Evolutionary conservation across 805 yeast species (phyloP).

Genomic region (Teunomyces kruisii): DNA sequence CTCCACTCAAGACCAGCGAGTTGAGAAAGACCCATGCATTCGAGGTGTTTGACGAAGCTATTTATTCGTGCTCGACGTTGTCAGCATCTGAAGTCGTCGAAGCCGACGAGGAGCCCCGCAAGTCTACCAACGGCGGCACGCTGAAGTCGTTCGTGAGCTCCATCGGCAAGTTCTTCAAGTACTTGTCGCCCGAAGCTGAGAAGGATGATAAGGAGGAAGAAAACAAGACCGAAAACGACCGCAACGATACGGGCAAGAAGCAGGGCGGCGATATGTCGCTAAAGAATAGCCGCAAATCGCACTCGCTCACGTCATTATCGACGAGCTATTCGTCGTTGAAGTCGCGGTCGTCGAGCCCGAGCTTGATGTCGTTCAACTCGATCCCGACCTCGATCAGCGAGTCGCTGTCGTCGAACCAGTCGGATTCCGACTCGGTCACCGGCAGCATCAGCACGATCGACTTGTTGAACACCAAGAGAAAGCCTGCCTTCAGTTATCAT

Average conservation of each 20-base stretch:
- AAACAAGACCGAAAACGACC: neutral
- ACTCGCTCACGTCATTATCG: slow-evolving; percentile 37
- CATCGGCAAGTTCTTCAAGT: slow-evolving; percentile 35
- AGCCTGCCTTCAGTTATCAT: slow-evolving; percentile 15
- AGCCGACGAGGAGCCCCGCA: slow-evolving; percentile 1
- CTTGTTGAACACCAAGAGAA: neutral
- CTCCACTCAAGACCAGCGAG: slow-evolving; percentile 27
- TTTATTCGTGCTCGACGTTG: slow-evolving; percentile 39
- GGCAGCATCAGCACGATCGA: slow-evolving; percentile 6
- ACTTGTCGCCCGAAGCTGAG: slow-evolving; percentile 33
- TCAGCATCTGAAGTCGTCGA: slow-evolving; percentile 13
- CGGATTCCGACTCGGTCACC: slow-evolving; percentile 26
- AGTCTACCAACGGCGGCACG: neutral
- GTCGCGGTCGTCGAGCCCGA: slow-evolving; percentile 39
- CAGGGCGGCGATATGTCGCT: neutral
- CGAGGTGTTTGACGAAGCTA: slow-evolving; percentile 67
- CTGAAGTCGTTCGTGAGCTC: slow-evolving; percentile 29
- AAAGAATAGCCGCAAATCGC: slow-evolving; percentile 20
- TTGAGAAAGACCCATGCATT: slow-evolving; percentile 55
- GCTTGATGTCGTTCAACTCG: slow-evolving; percentile 36
- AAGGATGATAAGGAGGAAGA: slow-evolving; percentile 4
- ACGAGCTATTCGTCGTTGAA: slow-evolving; percentile 28
- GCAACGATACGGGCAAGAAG: neutral
- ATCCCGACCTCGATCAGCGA: slow-evolving; percentile 38
- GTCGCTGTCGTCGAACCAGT: slow-evolving; percentile 30